Evolutionary conservation across 768 basidiomycete species (phyloP), one percentile per base, ranked within the genome.

Genomic region (Calocybe indica): DNA sequence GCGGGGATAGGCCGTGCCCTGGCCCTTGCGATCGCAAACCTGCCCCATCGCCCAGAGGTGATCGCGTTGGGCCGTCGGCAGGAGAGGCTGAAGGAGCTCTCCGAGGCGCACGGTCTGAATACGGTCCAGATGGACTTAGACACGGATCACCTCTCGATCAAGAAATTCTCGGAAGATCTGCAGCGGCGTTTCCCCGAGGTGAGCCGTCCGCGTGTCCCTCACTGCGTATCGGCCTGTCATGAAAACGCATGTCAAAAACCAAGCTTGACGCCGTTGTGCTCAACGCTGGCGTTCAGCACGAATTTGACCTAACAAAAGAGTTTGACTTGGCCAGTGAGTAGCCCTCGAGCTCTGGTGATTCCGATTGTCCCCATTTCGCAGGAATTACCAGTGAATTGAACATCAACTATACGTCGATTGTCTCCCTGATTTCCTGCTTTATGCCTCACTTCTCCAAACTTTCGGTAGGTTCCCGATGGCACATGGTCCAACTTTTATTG

Each of bases 191-290:
- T 75, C 58, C 77, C 78, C 2, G 66, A 80, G 15, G 81, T 79
- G 50, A 9, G 71, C 58, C 6, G 15, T 8, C 15, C 28, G 7
- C 5, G 9, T 11, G 11, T 30, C 22, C 33, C 15, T 6, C 30
- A 10, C 11, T 10, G 13, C 7, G n/a, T 28, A 40, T 13, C 14
- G 1, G 12, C 35, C 46, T 49, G 50, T 22, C 22, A 22, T 22
- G 22, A 22, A 22, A 22, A 51, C 45, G 22, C 28, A 29, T 11
- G 38, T 30, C 36, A 33, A 22, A 22, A 22, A 22, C 38, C 40
- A 51, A 83, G 82, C 61, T 82, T 30, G 81, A 84, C 56, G 69
- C 78, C 0, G 62, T 83, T 39, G 61, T 83, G 7, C 64, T 82
- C 39, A 65, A 70, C 30, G 75, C 80, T 5, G 79, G 80, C 0